Base-by-base conservation (phyloP, 371 early-diverging fungal species). In the Mortierella sp. region DNA sequence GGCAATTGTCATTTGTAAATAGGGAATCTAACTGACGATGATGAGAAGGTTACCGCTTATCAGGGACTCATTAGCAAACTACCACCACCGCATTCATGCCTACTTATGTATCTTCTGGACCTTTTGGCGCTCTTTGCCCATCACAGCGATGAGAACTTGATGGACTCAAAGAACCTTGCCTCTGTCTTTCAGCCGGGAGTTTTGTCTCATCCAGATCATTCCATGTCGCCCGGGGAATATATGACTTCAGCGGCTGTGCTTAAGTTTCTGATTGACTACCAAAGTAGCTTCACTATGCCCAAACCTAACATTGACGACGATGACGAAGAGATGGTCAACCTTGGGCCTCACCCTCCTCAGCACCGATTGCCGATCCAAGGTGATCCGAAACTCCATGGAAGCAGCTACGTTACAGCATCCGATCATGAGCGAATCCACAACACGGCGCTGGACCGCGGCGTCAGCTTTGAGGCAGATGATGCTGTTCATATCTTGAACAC, bases 101-200 rank as follows among this genome's bases (percentile, higher is more conserved):
- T 92, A 5, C 71, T 92, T 28, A 79, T 91, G 32, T 92, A 92
- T 63, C 68, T 92, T 3, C 70, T 92, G 54, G 90, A 92, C 72
- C 72, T 92, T 58, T 73, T 92, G 8, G 84, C 86, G 2, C 57
- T 89, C 14, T 90, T 92, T 62, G 86, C 88, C 18, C 68, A 84
- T 18, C 84, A 87, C 55, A 83, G 81, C n/a, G 84, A 85, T 18
- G 70, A 75, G 26, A 90, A 89, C 26, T 84, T 88, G 26, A 92
- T 92, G 92, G 87, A 88, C 66, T 72, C 86, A 2, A 83, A 86
- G 20, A 88, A 89, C 49, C 65, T 92, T 26, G 89, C 92, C 10
- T 86, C 89, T 24, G 87, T 90, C n/a, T 92, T 92, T 84, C 87
- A 90, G 47, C 92, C 92, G 66, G 87, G 86, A 24, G 84, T 91